Base-by-base conservation (phyloP, 2,329 filamentous ascomycete genomes). In the Dactylella cylindrospora region DNA sequence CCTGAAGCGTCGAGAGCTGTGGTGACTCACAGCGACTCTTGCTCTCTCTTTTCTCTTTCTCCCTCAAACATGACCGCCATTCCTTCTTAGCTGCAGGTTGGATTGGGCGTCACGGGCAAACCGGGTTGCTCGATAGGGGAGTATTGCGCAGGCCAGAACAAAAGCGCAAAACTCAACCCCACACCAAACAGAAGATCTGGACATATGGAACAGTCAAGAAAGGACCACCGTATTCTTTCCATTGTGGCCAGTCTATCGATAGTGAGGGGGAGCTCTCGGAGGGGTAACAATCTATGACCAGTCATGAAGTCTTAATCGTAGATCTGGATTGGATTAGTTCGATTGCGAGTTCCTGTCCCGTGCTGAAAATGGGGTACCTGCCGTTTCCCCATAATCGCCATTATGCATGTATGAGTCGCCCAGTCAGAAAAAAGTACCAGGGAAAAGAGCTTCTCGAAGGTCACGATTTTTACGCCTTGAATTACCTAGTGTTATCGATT, bases 121-220 rank as follows among this genome's bases (percentile, higher is more conserved):
- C 57, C 57, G 49, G 53, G 43, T 50, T 22, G 20, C 26, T 45
- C 33, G 38, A 45, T 45, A 45, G 46, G 40, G 25, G 20, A n/a
- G 17, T 17, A 23, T 44, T 44, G 31, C 40, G 50, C 53, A 44
- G 32, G 19, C 35, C 32, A 23, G 39, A 44, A 62, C 57, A 62
- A 62, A 62, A 62, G 49, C 19, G 57, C 57, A 62, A 53, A 54
- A 15, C 6, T n/a, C n/a, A n/a, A n/a, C n/a, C n/a, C n/a, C n/a
- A n/a, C n/a, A n/a, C 47, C 13, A 33, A 13, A 23, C 7, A 9
- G 35, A 15, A 5, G 15, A 39, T 9, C 5, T 6, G 5, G 41
- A 29, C 41, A 47, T 43, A 53, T 49, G 45, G 29, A 53, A 28
- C 19, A 29, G 8, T 28, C 33, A 8, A 51, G 28, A 28, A 43